Evolutionary conservation across 495 filamentous ascomycete species (phyloP), one percentile per base, ranked within the genome.

Genomic region (Tuber calosporum): DNA sequence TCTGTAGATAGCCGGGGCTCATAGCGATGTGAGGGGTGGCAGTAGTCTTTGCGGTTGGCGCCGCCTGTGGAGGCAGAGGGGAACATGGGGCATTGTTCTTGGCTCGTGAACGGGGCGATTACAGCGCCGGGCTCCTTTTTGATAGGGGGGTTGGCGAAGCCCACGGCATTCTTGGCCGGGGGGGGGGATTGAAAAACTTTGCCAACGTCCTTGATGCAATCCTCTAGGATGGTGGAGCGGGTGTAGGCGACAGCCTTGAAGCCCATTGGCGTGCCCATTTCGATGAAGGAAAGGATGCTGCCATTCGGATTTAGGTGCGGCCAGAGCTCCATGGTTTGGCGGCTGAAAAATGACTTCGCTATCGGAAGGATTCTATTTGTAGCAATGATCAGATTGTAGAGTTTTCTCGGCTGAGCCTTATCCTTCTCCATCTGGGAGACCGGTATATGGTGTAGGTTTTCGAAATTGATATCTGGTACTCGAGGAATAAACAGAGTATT

Each of bases 401-500:
- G 85, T 80, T 97, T 96, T 71, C 90, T 87, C 8, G 86, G 87
- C 69, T 85, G 82, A 1, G 83, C 78, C 8, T 82, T 81, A 43
- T 85, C 80, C 30, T 83, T 77, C 2, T 83, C 76, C n/a, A 82
- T 79, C 17, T 82, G 79, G 22, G 82, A 79, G 5, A 85, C 84
- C 76, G 93, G 91, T n/a, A 93, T 76, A 77, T 94, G 93, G 79
- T n/a, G 5, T 41, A 36, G 20, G 13, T 70, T 70, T 40, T n/a
- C 22, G 15, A 36, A 45, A 45, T 70, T 36, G 34, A 40, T 39
- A 72, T n/a, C n/a, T n/a, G n/a, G n/a, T n/a, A n/a, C n/a, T n/a
- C n/a, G n/a, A n/a, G n/a, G n/a, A n/a, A n/a, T 98, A 81, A 98
- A 97, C 0, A 89, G 92, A 0, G 94, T 97, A 79, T 97, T 90